phyloP scores from a whole-genome alignment of 73 alveolate genomes.

The Tetrahymena elliotti region DNA sequence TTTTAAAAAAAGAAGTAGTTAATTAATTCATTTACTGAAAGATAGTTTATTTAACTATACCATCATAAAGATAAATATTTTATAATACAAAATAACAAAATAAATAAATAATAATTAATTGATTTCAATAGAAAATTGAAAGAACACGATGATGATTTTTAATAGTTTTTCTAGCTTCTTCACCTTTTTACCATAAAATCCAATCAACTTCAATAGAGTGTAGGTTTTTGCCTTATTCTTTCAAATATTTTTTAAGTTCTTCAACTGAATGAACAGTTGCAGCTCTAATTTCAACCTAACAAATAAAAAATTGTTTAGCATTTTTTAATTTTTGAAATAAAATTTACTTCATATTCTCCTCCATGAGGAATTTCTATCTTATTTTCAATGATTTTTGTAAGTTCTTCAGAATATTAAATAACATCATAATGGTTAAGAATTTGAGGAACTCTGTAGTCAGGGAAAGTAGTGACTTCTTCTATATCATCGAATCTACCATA shows the following conservation, averaged over 20 bases:
- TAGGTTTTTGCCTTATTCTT: conserved; percentile 36
- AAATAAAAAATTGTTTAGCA: not conserved
- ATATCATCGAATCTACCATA: conserved; percentile 57
- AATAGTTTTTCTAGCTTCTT: conserved; percentile 39
- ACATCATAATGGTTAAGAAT: conserved; percentile 60
- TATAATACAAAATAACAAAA: no score
- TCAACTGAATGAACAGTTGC: conserved; percentile 65
- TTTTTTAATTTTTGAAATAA: not conserved
- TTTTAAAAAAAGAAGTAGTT: not conserved
- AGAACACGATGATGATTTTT: conserved; percentile 73
- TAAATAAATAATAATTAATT: not conserved
- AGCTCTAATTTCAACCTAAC: conserved; percentile 66
- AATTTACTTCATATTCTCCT: conserved; percentile 47
- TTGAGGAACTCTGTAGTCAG: conserved; percentile 91
- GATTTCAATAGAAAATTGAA: conserved; percentile 55
- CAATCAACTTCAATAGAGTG: conserved; percentile 62
- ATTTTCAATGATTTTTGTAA: conserved; percentile 45
- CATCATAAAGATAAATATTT: no score
- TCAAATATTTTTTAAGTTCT: conserved; percentile 39
- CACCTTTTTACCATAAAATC: conserved; percentile 80
- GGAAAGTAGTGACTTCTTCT: conserved; percentile 89
- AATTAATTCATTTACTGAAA: no score
- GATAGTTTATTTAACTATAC: no score
- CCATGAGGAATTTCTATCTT: conserved; percentile 53
- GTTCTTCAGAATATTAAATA: conserved; percentile 54